Percentiles rank a stretch among this genome's conserved stretches.
phyloP scores from a whole-genome alignment of 305 asterid species.

The Ajuga reptans region DNA sequence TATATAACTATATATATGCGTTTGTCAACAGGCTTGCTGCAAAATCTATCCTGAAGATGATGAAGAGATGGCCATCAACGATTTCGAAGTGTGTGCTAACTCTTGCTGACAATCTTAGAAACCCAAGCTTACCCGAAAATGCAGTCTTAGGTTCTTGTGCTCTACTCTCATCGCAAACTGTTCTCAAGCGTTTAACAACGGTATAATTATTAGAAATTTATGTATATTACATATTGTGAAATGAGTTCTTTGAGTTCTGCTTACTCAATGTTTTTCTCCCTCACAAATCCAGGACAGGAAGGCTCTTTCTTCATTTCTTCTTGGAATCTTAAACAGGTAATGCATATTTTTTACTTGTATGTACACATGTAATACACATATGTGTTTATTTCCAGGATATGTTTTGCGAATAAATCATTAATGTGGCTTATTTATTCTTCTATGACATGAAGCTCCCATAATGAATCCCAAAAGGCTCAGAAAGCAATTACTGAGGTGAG shows the following conservation, averaged over 20 bases:
- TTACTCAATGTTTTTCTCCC: constrained; percentile 28
- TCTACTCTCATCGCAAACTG: constrained; percentile 80
- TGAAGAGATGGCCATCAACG: constrained; percentile 96
- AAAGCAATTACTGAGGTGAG: constrained; percentile 97
- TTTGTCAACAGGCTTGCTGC: constrained; percentile 67
- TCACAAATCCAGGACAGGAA: constrained; percentile 62
- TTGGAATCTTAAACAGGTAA: constrained; percentile 88
- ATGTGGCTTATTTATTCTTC: constrained; percentile 25
- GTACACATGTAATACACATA: not conserved
- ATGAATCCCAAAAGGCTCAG: constrained; percentile 91
- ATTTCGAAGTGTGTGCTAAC: constrained; percentile 68
- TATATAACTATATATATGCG: constrained; percentile 14
- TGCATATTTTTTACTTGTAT: constrained; percentile 8
- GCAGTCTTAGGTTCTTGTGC: constrained; percentile 96
- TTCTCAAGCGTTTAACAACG: constrained; percentile 85
- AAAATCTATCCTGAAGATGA: constrained; percentile 71
- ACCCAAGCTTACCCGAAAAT: constrained; percentile 72
- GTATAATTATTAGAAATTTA: constrained; percentile 36
- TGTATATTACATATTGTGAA: constrained; percentile 10
- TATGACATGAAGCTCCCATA: constrained; percentile 71
- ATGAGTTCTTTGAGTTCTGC: constrained; percentile 20
- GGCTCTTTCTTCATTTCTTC: constrained; percentile 85
- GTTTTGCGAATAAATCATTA: constrained; percentile 12
- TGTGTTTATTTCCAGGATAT: constrained; percentile 13
- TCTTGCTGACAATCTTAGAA: constrained; percentile 62